A percentile compares a stretch with the other conserved stretches of the same genome.
phyloP scores from a whole-genome alignment of 495 filamentous ascomycete species.

The Talaromyces ruber region DNA sequence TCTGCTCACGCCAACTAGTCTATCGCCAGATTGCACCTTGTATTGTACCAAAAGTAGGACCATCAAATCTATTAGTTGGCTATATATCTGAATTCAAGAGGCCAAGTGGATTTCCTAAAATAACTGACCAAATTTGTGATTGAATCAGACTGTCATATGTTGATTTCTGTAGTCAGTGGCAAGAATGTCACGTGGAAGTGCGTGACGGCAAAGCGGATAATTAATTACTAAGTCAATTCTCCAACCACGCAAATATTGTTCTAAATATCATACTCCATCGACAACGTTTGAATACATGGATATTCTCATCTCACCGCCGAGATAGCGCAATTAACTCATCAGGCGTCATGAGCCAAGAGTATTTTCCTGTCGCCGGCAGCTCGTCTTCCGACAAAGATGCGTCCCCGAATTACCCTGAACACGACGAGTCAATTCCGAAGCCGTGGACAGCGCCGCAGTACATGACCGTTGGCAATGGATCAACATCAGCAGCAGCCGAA shows the following conservation, averaged over 20 bases:
- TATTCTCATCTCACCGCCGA: background rate
- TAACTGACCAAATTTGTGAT: too few species aligned
- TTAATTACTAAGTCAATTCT: background rate
- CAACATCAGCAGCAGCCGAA: conserved; percentile 65
- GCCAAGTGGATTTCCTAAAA: too few species aligned
- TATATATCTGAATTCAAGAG: too few species aligned
- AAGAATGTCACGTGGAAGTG: background rate
- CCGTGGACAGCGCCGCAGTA: conserved; percentile 50
- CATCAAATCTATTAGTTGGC: too few species aligned
- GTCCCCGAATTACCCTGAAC: conserved; percentile 25
- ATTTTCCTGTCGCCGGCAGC: conserved; percentile 41
- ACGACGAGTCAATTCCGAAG: conserved; percentile 24
- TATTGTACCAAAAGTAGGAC: too few species aligned
- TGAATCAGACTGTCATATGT: background rate
- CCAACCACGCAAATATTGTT: background rate
- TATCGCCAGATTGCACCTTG: too few species aligned
- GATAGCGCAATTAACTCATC: background rate
- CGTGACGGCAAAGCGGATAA: background rate
- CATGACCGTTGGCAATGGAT: conserved; percentile 81
- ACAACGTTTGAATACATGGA: conserved; percentile 1
- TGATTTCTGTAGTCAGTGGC: background rate
- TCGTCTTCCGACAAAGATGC: conserved; percentile 27
- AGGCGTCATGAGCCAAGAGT: conserved; percentile 62
- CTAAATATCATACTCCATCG: background rate
- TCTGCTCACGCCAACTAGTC: too few species aligned